A percentile compares a stretch with the other conserved stretches of the same genome.
These are phyloP conservation scores for Suhomyces bokatorum DNA, from an alignment of 1,139 yeast species.

Conservation along the genomic window DNA sequence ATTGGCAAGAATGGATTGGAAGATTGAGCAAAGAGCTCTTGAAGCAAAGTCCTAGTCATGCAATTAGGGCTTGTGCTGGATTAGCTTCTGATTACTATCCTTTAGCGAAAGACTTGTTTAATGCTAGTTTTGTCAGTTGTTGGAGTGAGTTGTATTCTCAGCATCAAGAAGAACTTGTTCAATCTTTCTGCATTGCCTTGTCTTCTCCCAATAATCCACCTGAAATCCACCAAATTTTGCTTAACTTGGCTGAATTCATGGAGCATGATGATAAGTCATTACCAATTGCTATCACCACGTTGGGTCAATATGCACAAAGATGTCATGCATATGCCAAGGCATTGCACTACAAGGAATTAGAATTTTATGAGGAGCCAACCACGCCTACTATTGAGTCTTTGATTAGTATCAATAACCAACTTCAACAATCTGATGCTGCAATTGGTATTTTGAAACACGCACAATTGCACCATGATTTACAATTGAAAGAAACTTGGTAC, in stretches of 20 bases:
- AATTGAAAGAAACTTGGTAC: constrained; percentile 95
- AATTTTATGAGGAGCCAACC: constrained; percentile 89
- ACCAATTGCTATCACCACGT: constrained; percentile 84
- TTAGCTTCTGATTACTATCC: constrained; percentile 88
- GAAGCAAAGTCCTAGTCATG: constrained; percentile 93
- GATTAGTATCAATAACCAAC: constrained; percentile 87
- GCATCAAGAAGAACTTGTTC: constrained; percentile 86
- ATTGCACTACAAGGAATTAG: constrained; percentile 90
- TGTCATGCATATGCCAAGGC: constrained; percentile 99
- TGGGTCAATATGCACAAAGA: constrained; percentile 91
- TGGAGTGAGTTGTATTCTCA: constrained; percentile 95
- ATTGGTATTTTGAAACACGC: constrained; percentile 96
- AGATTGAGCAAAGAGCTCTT: constrained; percentile 81
- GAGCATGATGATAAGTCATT: constrained; percentile 95
- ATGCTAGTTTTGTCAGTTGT: constrained; percentile 93
- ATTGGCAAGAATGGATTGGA: constrained; percentile 98
- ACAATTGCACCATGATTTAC: constrained; percentile 88
- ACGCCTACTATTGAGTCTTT: constrained; percentile 91
- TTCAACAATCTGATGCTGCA: constrained; percentile 97
- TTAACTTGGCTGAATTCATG: constrained; percentile 93
- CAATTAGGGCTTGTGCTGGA: constrained; percentile 89
- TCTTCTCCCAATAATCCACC: constrained; percentile 94
- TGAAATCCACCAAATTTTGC: constrained; percentile 85
- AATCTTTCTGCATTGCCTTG: constrained; percentile 81
- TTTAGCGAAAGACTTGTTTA: constrained; percentile 85